Base-by-base conservation (phyloP, 768 basidiomycete species). In the Xanthoconium stramineum region DNA sequence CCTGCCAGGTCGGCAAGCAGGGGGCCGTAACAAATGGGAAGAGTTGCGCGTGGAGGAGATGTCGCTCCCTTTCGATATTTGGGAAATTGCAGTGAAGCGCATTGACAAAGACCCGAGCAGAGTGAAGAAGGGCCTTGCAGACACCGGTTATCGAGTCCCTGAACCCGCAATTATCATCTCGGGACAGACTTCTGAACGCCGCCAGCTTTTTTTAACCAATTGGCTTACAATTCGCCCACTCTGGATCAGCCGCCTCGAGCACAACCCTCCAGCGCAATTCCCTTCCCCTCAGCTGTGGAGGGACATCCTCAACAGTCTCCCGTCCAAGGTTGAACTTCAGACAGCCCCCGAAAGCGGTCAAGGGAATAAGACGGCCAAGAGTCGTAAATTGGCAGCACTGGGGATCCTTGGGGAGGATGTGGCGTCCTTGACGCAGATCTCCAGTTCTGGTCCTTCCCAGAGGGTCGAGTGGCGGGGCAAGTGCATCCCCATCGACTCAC, bases 71-170 rank as follows among this genome's bases (percentile, higher is more conserved):
- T 19, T 52, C 3, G 2, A 1, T 3, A 3, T 29, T 1, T 52
- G 44, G 43, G 28, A 9, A 1, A 30, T n/a, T 5, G 52, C 52
- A 2, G 15, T 53, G 36, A 37, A 53, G 7, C 28, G 29, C 1
- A 28, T 32, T 15, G 43, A 37, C 6, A 53, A 20, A 17, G 7
- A 39, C 28, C 43, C 7, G 3, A 14, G 11, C 24, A 15, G 24
- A 1, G 46, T 56, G 28, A 56, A n/a, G n/a, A n/a, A 1, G 4
- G 43, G 20, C 6, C 3, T 45, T 3, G 42, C 53, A 0, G 51
- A 60, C 36, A 20, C 0, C 0, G 57, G 60, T 2, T 63, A 61
- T 37, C 36, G 30, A 14, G 37, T 61, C 17, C 62, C 62, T 12
- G 60, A 63, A 11, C 57, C 48, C 0, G 44, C 46, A n/a, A n/a